phyloP scores from a whole-genome alignment of 192 early-diverging fungal species.

The Allomyces javanicus region DNA sequence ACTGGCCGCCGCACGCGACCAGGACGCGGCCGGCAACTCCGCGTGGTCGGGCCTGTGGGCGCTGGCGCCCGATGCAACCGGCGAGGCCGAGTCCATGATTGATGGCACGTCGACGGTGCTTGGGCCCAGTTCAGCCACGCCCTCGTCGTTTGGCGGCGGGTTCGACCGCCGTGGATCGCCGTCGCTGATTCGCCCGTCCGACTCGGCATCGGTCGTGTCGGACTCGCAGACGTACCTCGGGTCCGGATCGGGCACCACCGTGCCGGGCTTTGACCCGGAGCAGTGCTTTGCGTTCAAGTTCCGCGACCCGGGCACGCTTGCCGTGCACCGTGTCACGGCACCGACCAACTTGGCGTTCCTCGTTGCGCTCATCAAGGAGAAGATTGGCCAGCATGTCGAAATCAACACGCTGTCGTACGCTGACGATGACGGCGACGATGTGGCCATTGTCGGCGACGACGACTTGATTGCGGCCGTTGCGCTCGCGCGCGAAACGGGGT shows the following conservation, averaged over 20 bases:
- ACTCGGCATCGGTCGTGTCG: neutral
- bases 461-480: constrained; percentile 70
- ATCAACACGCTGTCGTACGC: constrained; percentile 50
- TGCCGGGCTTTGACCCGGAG: constrained; percentile 43
- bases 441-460: constrained; percentile 51
- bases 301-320: constrained; percentile 15
- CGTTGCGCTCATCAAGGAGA: constrained; percentile 22
- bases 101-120: neutral
- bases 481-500: constrained; percentile 56
- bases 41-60: too few relatives aligned
- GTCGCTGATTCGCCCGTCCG: neutral
- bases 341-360: constrained; percentile 37
- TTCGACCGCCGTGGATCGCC: constrained; percentile 1
- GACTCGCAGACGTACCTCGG: neutral
- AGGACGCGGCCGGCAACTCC: too few relatives aligned
- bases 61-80: neutral
- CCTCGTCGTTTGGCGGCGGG: neutral
- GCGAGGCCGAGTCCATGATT: neutral
- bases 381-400: constrained; percentile 16
- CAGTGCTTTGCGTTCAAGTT: constrained; percentile 49
- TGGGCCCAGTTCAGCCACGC: constrained; percentile 19
- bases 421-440: constrained; percentile 80
- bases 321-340: constrained; percentile 29
- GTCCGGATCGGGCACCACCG: constrained; percentile 56
- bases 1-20: constrained; percentile 20